Evolutionary conservation across 179 eudicot species (phyloP).

Genomic region (Corrigiola litoralis): DNA sequence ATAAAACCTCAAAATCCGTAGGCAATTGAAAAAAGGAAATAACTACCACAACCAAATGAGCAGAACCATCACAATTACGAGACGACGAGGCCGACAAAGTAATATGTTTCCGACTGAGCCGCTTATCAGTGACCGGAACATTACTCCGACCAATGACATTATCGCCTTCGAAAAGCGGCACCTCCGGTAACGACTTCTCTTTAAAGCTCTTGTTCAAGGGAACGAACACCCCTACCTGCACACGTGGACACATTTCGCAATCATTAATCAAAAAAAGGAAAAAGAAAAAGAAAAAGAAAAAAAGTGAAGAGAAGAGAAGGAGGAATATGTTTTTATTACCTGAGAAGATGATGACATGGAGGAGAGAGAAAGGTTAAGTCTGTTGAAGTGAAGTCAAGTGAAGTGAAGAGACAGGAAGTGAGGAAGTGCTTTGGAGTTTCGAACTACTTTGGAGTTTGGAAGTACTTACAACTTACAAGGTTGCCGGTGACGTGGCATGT

Average conservation of each 20-base stretch:
- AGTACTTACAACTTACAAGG: no score
- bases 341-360: conserved; percentile 30
- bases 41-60: conserved; percentile 64
- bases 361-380: no score
- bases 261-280: background rate
- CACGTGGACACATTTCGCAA: background rate
- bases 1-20: background rate
- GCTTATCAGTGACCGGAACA: conserved; percentile 54
- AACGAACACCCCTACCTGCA: conserved; percentile 60
- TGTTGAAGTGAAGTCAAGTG: conserved; percentile 1
- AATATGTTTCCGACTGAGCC: conserved; percentile 88
- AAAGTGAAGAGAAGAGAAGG: background rate
- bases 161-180: conserved; percentile 50
- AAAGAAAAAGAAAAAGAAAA: no score
- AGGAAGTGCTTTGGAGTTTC: no score
- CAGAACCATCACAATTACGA: conserved; percentile 39
- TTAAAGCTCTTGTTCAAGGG: conserved; percentile 49
- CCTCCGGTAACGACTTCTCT: conserved; percentile 44
- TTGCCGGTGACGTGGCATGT: no score
- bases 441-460: no score
- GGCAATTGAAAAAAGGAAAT: background rate
- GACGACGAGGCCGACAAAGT: conserved; percentile 37
- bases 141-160: conserved; percentile 61
- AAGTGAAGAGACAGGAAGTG: background rate
- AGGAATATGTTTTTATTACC: no score